Base-by-base conservation (phyloP, 805 yeast genomes). In the Nakazawaea laoshanensis region DNA sequence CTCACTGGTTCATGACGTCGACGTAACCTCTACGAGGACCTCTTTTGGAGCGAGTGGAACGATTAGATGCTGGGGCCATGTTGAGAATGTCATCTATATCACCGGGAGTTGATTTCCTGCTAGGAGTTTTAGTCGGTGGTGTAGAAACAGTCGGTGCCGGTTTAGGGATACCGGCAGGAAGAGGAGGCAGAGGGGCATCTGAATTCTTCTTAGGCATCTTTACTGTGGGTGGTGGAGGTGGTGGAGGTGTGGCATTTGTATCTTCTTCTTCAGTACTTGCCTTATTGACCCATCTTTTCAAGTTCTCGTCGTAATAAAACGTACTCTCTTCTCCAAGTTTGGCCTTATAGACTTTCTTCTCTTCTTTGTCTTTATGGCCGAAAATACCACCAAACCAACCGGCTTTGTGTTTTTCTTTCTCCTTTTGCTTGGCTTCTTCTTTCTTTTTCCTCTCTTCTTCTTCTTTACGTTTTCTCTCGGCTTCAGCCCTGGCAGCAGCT, bases 201-300 rank as follows among this genome's bases (percentile, higher is more conserved):
- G 52, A 41, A 15, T 45, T 37, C 4, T 50, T 42, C 15, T 46
- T 38, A 13, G 44, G 43, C 33, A 54, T 53, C 42, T 50, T 61
- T 47, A 67, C 67, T 44, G 47, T 53, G 17, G 77, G 77, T 1
- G 78, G 73, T 4, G 94, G 92, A 4, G 95, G 89, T 3, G 89
- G 79, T 2, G 79, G 75, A 3, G 73, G 67, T 1, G 72, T 55
- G 5, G 63, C 56, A 30, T 60, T 63, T 32, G 65, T 56, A 45
- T 77, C 77, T 30, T 80, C 88, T 49, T 74, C 92, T 31, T 70
- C 63, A 17, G 77, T 70, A 4, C 72, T 74, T 41, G 74, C 71
- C 35, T 71, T 73, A 49, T 85, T 78, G 33, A 92, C 74, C 96
- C 96, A 92, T 47, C 95, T 70, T 51, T 80, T 77, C 49, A 81